Evolutionary conservation across 805 yeast species (phyloP), one percentile per base, ranked within the genome.

Genomic region (Metahyphopichia silvanorum): DNA sequence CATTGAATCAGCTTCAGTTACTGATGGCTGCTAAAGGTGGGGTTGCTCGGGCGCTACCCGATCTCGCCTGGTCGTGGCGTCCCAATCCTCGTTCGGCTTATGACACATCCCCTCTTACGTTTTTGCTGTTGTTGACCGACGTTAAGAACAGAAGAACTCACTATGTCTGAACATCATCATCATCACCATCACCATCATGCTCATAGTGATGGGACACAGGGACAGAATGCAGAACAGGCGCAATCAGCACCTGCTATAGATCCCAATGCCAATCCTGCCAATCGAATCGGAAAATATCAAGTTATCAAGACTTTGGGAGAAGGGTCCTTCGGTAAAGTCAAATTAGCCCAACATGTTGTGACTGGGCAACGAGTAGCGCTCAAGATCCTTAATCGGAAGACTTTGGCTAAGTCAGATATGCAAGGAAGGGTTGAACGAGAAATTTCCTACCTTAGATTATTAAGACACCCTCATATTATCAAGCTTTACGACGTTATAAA

Each of bases 291-390:
- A 13, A 83, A 91, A 45, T 89, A 91, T 63, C 96, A 89, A 57
- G 82, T 89, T 33, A 85, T 89, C 46, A 86, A 88, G 56, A 88
- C 96, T 3, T 67, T 89, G 15, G 98, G 98, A 22, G 97, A 89
- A 55, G 98, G 98, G 16, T 88, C 96, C 0, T 89, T 89, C 55
- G 98, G 98, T 49, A 91, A 91, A 55, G 98, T 89, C 43, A 89
- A 89, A 55, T 69, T 89, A 47, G 95, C 95, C 13, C 84, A 82
- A 55, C 96, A 91, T 59, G 69, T 86, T 43, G 83, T 86, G 10
- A 89, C 97, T 3, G 94, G 95, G 24, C 95, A 89, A 50, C 74
- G 82, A 41, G 98, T 89, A 15, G 98, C 98, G 2, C 68, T 89
- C 40, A 89, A 89, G 57, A 91, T 89, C 57, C 91, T 91, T 66